Conservation (phyloP, 225 moss, liverwort and hornwort genomes). For the Pleurozium schreberi region DNA sequence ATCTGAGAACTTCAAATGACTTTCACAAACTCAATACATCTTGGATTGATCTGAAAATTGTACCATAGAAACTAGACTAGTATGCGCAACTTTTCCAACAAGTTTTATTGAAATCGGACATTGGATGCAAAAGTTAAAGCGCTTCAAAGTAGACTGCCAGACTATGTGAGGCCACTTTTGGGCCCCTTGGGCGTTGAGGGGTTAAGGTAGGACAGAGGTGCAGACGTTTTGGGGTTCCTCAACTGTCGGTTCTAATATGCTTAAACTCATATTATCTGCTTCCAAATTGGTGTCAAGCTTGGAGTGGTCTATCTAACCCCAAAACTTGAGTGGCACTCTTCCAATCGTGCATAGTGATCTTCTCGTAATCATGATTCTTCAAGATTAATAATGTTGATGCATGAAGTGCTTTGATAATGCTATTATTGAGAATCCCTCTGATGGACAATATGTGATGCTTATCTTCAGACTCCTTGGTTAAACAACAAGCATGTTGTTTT, state of each 20-base stretch:
- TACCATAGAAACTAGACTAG: too few relatives aligned
- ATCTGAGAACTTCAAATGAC: too few relatives aligned
- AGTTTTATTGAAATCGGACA: too few relatives aligned
- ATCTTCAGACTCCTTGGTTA: slow-evolving; percentile 72
- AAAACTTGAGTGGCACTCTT: neutral
- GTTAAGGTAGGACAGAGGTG: neutral
- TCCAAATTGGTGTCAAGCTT: neutral
- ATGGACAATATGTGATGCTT: neutral
- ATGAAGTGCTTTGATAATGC: neutral
- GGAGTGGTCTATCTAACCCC: neutral
- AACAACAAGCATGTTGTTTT: slow-evolving; percentile 80
- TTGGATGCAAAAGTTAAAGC: too few relatives aligned
- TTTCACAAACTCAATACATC: too few relatives aligned
- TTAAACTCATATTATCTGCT: neutral
- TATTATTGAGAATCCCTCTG: neutral
- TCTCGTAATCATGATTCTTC: neutral
- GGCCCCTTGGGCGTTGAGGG: too few relatives aligned
- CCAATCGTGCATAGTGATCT: neutral
- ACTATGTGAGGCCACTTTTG: too few relatives aligned
- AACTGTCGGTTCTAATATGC: neutral
- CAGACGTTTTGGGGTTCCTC: neutral
- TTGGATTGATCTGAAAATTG: too few relatives aligned
- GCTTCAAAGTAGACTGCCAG: too few relatives aligned
- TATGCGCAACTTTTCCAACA: too few relatives aligned
- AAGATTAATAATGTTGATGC: neutral